Evolutionary conservation across 176 grass and related monocot species (phyloP).

Genomic region (Oropetium thomaeum): DNA sequence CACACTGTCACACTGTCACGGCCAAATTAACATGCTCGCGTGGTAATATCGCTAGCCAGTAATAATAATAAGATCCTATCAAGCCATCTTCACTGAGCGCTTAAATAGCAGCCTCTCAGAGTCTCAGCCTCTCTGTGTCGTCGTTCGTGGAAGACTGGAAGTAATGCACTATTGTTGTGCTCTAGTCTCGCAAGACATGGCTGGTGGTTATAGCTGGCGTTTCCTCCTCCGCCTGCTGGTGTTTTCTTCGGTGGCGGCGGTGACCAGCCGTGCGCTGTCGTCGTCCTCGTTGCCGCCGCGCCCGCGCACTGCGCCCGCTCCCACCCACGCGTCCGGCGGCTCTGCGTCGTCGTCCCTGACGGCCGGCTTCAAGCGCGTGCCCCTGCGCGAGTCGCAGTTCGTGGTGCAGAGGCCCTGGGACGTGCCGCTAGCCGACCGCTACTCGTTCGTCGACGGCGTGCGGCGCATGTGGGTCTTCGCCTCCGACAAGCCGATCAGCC

Average conservation of each 20-base stretch:
- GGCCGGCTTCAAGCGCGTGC: conserved; percentile 36
- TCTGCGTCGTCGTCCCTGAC: no score
- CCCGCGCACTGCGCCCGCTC: no score
- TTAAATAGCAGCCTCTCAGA: neutral
- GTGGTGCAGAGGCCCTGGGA: conserved; percentile 36
- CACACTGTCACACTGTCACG: no score
- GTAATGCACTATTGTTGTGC: no score
- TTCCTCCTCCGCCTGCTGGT: neutral
- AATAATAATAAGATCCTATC: no score
- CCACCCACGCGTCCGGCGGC: neutral
- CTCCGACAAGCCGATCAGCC: conserved; percentile 33
- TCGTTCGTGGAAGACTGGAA: no score
- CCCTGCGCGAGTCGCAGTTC: conserved; percentile 24
- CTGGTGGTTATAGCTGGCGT: neutral
- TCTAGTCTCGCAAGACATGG: neutral
- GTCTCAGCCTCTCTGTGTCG: neutral
- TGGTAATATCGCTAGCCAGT: no score
- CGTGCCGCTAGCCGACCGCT: neutral
- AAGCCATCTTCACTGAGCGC: no score
- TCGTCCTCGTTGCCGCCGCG: neutral
- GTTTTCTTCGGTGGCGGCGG: no score
- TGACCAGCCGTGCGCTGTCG: neutral
- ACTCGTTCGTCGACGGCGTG: conserved; percentile 17
- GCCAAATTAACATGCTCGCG: no score
- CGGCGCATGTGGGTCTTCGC: conserved; percentile 49